Percentiles rank a stretch among this genome's conserved stretches.
phyloP scores from a whole-genome alignment of 805 yeast genomes.

The Wickerhamomyces kurtzmanii region DNA sequence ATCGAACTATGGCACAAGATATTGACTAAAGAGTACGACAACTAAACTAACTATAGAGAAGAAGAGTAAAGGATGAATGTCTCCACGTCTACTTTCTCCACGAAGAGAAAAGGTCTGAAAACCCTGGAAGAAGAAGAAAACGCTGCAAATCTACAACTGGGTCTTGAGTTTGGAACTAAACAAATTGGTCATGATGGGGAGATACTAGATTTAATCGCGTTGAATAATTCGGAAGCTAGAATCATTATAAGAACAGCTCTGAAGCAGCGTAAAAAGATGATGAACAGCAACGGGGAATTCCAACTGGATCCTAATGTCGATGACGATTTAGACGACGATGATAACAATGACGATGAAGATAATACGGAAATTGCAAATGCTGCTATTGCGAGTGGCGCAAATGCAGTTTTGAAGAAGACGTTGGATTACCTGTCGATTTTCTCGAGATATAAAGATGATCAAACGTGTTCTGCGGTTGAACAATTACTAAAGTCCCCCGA shows the following conservation, averaged over 20 bases:
- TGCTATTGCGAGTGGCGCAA: conserved; percentile 62
- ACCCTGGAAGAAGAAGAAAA: conserved; percentile 85
- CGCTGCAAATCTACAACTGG: conserved; percentile 77
- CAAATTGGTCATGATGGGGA: conserved; percentile 79
- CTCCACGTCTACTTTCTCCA: conserved; percentile 81
- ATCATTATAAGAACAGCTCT: conserved; percentile 85
- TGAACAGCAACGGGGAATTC: conserved; percentile 30
- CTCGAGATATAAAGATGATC: conserved; percentile 85
- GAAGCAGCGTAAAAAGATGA: conserved; percentile 55
- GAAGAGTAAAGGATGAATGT: conserved; percentile 51
- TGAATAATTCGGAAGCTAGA: conserved; percentile 85
- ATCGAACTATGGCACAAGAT: too few species aligned
- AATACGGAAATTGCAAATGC: conserved; percentile 25
- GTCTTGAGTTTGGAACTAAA: conserved; percentile 82
- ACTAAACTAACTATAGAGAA: too few species aligned
- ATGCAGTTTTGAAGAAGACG: conserved; percentile 86
- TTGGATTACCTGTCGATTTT: conserved; percentile 78
- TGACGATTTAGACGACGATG: conserved; percentile 19
- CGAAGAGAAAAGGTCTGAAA: conserved; percentile 61
- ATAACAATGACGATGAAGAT: conserved; percentile 18
- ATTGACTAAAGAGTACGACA: too few species aligned
- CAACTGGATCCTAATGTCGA: conserved; percentile 22
- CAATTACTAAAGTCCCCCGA: conserved; percentile 69
- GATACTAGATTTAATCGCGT: conserved; percentile 66
- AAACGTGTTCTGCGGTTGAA: conserved; percentile 90